Evolutionary conservation across 352 stramenopile species (phyloP), one percentile per base, ranked within the genome.

Genomic region (Ophiocytium majus): DNA sequence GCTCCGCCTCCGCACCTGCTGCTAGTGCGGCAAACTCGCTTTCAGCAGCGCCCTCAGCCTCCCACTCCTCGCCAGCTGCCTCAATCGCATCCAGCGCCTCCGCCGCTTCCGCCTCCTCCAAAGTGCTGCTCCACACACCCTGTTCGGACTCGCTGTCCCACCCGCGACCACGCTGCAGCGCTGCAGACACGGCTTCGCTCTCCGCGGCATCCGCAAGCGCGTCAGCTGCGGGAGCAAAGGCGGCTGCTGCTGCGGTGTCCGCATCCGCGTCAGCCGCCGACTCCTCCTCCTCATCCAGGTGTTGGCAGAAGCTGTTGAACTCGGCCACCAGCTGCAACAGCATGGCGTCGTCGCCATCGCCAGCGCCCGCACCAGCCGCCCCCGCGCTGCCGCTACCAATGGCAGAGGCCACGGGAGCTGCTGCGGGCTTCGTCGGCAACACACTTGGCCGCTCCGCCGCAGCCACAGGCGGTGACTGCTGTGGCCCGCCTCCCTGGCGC

Each of bases 261-360:
- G n/a, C n/a, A n/a, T n/a, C 43, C 5, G 43, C 43, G 43, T 5
- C 43, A 57, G 43, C 14, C 5, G 5, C 5, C 43, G 5, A 57
- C 5, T 57, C 43, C 43, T 57, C 43, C 43, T 57, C 5, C 43
- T 57, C 5, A 5, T 57, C 5, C 43, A 14, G 43, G 5, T 57
- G 43, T 14, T 57, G 43, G 66, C 66, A 35, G 66, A 78, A 78
- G 35, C 66, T 78, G 35, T 78, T 17, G 14, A 78, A 78, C 35
- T 78, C 66, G 5, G 66, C 66, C 66, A 78, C 35, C 32, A 78
- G 66, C 35, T 78, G 66, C 35, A 17, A 78, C 32, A 43, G 35
- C 32, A 17, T 14, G 66, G 5, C 66, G 32, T 78, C 66, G 5
- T 78, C 66, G 5, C 14, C 66, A 78, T 5, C 66, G 35, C 5